Conservation (phyloP, 1,139 yeast genomes). For the Candida dubliniensis region DNA sequence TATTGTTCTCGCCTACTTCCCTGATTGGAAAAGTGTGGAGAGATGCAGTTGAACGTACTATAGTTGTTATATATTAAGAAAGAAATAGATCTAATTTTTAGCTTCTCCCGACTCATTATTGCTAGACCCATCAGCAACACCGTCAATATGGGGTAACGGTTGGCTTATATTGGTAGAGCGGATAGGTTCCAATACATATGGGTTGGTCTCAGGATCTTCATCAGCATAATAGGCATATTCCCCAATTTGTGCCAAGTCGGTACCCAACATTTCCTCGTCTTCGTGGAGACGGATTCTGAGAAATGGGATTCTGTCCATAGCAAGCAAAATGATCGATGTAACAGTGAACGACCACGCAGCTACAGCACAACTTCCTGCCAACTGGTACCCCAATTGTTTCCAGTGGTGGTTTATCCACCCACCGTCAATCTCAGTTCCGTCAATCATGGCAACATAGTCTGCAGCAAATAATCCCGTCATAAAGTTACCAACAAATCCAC, state of each 20-base stretch:
- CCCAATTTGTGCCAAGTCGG: conserved; percentile 86
- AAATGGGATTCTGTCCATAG: conserved; percentile 80
- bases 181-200: conserved; percentile 74
- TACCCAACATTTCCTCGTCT: conserved; percentile 88
- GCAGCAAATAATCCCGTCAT: conserved; percentile 93
- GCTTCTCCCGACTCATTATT: too few species aligned
- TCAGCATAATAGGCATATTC: conserved; percentile 75
- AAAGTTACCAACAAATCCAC: conserved; percentile 82
- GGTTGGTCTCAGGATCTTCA: conserved; percentile 29
- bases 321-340: conserved; percentile 67
- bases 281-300: conserved; percentile 80
- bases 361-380: conserved; percentile 78
- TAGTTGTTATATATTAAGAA: too few species aligned
- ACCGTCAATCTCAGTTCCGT: conserved; percentile 71
- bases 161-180: conserved; percentile 46
- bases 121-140: conserved; percentile 15
- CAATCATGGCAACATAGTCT: conserved; percentile 82
- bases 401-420: conserved; percentile 96
- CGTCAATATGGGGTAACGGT: conserved; percentile 8
- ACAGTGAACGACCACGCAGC: conserved; percentile 80
- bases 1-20: too few species aligned
- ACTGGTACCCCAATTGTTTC: conserved; percentile 87
- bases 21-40: too few species aligned
- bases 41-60: too few species aligned
- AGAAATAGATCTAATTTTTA: too few species aligned